A percentile compares a stretch with the other conserved stretches of the same genome.
Conservation (phyloP, 1,284 basidiomycete species). For the Papiliotrema terrestris region DNA sequence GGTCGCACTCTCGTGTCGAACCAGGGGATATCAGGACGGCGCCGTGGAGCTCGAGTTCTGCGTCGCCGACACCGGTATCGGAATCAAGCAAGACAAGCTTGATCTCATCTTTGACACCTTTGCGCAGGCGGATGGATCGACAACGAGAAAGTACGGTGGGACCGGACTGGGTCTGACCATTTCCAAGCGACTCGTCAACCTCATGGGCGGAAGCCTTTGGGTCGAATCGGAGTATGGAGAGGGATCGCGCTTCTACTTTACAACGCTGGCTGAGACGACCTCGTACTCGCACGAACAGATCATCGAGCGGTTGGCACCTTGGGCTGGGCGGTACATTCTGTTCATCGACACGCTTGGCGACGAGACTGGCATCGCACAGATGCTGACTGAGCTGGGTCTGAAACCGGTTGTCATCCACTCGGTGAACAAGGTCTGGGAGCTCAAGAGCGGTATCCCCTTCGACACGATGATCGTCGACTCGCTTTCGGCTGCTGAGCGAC, state of each 20-base stretch:
- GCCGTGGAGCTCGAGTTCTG: slow-evolving; percentile 93
- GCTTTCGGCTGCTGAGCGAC: slow-evolving; percentile 74
- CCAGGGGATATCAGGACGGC: slow-evolving; percentile 63
- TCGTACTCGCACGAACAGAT: slow-evolving; percentile 59
- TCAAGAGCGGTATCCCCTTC: slow-evolving; percentile 67
- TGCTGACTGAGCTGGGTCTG: slow-evolving; percentile 78
- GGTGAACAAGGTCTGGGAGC: slow-evolving; percentile 72
- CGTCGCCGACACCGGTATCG: slow-evolving; percentile 96
- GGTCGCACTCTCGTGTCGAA: slow-evolving; percentile 81
- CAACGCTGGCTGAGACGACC: slow-evolving; percentile 62
- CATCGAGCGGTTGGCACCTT: slow-evolving; percentile 69
- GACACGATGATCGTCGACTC: slow-evolving; percentile 96
- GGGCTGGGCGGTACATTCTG: slow-evolving; percentile 68
- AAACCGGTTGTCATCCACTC: slow-evolving; percentile 73
- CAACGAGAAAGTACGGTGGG: slow-evolving; percentile 94
- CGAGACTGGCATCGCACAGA: slow-evolving; percentile 68
- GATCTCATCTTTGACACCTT: slow-evolving; percentile 99
- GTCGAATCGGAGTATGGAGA: slow-evolving; percentile 89
- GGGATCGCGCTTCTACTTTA: slow-evolving; percentile 96
- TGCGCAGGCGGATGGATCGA: slow-evolving; percentile 95
- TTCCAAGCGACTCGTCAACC: slow-evolving; percentile 88
- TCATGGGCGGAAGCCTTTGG: slow-evolving; percentile 99
- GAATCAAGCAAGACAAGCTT: slow-evolving; percentile 97
- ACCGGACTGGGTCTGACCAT: slow-evolving; percentile 96
- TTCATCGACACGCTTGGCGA: slow-evolving; percentile 86